Percentiles rank a stretch among this genome's conserved stretches.
Evolutionary conservation across 208 protist species (phyloP).

Genomic region (Acanthamoeba sp.): DNA sequence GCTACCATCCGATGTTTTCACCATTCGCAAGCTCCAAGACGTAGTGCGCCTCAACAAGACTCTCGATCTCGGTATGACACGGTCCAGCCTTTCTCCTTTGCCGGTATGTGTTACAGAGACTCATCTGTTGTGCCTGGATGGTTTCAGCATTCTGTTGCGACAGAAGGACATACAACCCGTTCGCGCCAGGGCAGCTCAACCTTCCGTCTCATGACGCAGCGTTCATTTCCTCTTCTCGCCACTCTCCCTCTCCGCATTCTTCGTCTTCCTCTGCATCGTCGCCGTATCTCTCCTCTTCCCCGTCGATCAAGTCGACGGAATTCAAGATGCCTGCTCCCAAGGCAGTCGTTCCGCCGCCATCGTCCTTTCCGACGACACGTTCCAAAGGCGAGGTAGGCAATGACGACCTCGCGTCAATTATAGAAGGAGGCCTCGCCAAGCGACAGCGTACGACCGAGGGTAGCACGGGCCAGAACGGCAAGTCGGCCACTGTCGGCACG

Average conservation of each 20-base stretch:
- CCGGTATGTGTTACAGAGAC: too few species aligned
- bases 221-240: not conserved
- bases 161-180: not conserved
- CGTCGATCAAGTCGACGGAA: not conserved
- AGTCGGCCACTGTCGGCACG: not conserved
- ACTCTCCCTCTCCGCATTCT: not conserved
- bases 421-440: not conserved
- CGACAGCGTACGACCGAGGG: not conserved
- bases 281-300: not conserved
- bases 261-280: not conserved
- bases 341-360: not conserved
- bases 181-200: not conserved
- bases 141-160: constrained; percentile 20
- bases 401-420: not conserved
- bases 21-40: not conserved
- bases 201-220: not conserved
- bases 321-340: constrained; percentile 26
- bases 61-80: not conserved
- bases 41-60: not conserved
- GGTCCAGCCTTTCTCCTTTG: not conserved
- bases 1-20: not conserved
- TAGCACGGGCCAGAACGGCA: not conserved
- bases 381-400: not conserved
- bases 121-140: too few species aligned
- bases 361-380: not conserved